Evolutionary conservation across 208 protist genomes (phyloP).

Genomic region (Leishmania mexicana): DNA sequence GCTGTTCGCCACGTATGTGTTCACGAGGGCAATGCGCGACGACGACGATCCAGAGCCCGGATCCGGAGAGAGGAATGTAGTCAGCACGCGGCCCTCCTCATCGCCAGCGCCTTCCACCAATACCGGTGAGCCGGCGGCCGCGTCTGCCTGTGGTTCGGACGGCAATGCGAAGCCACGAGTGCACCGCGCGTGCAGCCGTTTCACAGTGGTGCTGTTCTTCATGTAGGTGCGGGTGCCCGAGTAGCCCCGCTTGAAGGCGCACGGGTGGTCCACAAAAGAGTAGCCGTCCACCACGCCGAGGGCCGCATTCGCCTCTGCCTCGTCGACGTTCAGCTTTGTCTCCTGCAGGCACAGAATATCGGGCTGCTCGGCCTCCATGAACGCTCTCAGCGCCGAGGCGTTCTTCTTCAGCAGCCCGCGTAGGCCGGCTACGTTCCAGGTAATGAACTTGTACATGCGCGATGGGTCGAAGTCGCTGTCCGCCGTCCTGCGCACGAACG

Average conservation of each 20-base stretch:
- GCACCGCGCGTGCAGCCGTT: constrained; percentile 27
- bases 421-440: constrained; percentile 94
- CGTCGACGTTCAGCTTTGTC: constrained; percentile 89
- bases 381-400: constrained; percentile 41
- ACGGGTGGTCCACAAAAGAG: constrained; percentile 71
- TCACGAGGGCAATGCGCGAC: constrained; percentile 73
- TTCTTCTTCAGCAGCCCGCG: constrained; percentile 86
- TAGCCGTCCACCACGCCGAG: constrained; percentile 81
- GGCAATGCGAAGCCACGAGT: constrained; percentile 41
- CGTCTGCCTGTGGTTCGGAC: background rate
- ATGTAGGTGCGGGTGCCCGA: constrained; percentile 89
- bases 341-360: constrained; percentile 93
- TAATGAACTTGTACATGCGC: constrained; percentile 88
- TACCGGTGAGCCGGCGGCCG: background rate
- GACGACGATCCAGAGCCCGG: background rate
- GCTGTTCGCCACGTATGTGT: constrained; percentile 95
- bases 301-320: constrained; percentile 43
- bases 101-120: constrained; percentile 40
- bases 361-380: constrained; percentile 70
- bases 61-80: constrained; percentile 62
- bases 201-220: constrained; percentile 22
- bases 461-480: constrained; percentile 58
- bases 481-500: constrained; percentile 59
- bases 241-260: constrained; percentile 86
- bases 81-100: constrained; percentile 89